Base-by-base conservation (phyloP, 768 basidiomycete species). In the Amanita subjunquillea region DNA sequence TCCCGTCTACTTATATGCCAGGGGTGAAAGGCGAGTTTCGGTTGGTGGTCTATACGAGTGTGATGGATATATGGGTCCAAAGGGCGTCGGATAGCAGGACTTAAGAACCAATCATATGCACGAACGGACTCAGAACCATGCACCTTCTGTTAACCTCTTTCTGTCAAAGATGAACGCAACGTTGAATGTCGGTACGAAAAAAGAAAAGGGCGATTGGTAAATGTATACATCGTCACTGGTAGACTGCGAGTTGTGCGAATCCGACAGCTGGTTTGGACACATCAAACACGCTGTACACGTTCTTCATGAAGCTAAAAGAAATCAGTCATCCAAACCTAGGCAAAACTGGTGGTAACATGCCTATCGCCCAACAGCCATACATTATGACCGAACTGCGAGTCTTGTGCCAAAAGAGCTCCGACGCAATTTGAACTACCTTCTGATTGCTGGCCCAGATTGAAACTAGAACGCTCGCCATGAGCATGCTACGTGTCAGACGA, bases 1-100 rank as follows among this genome's bases (percentile, higher is more conserved):
- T 93, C 1, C 85, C 87, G 1, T 89, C 85, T 7, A 87, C 86
- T 1, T 88, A 82, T 63, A 70, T 74, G n/a, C 71, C 79, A 1
- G 83, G 79, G 2, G 66, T 80, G 1, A 70, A 75, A 34, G 72
- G 69, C 1, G 70, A 65, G 20, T 93, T 89, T 59, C 73, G 72
- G 58, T 51, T 91, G 54, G 64, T 83, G 15, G 66, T 85, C 5
- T 85, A 86, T 61, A 77, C 77, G 38, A 79, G 74, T 17, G 58
- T 60, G 37, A 48, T 57, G 20, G 61, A 63, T 3, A 54, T 67
- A n/a, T 59, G 58, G 40, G 56, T 71, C 20, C 51, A 58, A 32
- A 32, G 17, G 23, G 25, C 9, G 30, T 12, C 9, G n/a, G 47
- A 48, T 17, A 5, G 20, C 15, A 40, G 22, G 6, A 4, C 1